Percentiles rank a stretch among this genome's conserved stretches.
These are phyloP conservation scores for Choiromyces venosus DNA, from an alignment of 495 filamentous ascomycete genomes.

Conservation along the genomic window DNA sequence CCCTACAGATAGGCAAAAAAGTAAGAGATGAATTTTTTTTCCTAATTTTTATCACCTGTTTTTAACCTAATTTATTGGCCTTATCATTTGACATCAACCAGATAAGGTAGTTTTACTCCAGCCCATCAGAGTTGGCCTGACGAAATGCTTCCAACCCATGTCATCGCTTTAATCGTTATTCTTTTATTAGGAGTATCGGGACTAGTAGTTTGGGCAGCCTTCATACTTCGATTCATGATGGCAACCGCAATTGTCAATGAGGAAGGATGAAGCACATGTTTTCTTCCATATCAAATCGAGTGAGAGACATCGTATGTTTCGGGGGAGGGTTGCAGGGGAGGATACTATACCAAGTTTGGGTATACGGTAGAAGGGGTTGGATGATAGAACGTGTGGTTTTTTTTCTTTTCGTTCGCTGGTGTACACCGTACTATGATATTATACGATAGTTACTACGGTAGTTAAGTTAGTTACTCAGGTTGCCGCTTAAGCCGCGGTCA, in stretches of 20 bases:
- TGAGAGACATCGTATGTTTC: neutral
- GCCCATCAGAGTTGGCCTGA: conserved; percentile 29
- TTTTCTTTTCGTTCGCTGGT: neutral
- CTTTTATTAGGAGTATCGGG: conserved; percentile 31
- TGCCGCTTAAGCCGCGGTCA: conserved; percentile 34
- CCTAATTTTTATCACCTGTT: conserved; percentile 6
- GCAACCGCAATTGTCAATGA: conserved; percentile 11
- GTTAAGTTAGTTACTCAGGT: conserved; percentile 22
- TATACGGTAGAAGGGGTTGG: neutral
- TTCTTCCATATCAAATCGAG: neutral
- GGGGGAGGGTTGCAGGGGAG: neutral
- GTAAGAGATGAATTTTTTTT: conserved; percentile 25
- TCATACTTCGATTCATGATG: conserved; percentile 24
- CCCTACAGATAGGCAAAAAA: conserved; percentile 3
- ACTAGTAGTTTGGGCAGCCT: conserved; percentile 25
- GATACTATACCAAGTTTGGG: neutral
- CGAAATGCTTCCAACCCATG: conserved; percentile 36
- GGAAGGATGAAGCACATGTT: conserved; percentile 4
- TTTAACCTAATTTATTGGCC: conserved; percentile 22
- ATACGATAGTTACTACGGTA: conserved; percentile 13
- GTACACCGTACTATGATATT: conserved; percentile 12
- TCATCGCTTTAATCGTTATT: conserved; percentile 37
- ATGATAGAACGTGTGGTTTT: neutral
- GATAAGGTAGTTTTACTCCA: conserved; percentile 16
- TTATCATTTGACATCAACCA: conserved; percentile 13